Evolutionary conservation across 208 protist species (phyloP), one percentile per base, ranked within the genome.

Genomic region (Trypanosoma platydactyli): DNA sequence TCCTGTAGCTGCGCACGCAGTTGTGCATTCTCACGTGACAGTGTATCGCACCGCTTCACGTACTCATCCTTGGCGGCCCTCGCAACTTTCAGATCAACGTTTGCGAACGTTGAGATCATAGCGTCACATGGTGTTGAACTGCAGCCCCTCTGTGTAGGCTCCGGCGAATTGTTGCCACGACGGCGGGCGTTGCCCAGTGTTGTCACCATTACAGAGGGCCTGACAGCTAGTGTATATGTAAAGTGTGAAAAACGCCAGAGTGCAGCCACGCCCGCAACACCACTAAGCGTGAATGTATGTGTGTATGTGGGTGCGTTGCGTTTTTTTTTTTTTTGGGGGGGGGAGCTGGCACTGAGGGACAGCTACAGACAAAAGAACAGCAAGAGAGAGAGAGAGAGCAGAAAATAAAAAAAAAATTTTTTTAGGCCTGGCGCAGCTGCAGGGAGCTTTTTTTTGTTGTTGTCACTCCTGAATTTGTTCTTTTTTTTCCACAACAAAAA

Each of bases 61-160:
- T 90, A 89, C 48, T 55, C 68, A 18, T 79, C 71, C 59, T 81
- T 70, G 1, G 79, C 71, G 9, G 77, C 80, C 48, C 79, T 81
- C 5, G 79, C 72, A 11, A 78, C 55, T 42, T 64, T 42, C 35
- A 90, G 71, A 44, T 90, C 81, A n/a, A 71, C 61, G 62, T 89
- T 84, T 30, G 79, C 81, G 46, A 89, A 80, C 4, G 82, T 83
- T 44, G 77, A 76, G 33, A 73, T 64, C 18, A 93, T 72, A 18
- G 79, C 57, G 59, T 89, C 87, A 40, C 60, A 71, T 3, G 44
- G 59, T 3, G 68, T 0, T 42, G 35, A 11, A 27, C 0, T 27
- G 13, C 42, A 41, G 3, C 22, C 29, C 29, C 58, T 24, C 38
- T 15, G 60, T 29, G 30, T 16, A 13, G 24, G 12, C 7, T 60